Conservation (phyloP, 2,329 filamentous ascomycete species). For the Ceratocystis eucalypticola region DNA sequence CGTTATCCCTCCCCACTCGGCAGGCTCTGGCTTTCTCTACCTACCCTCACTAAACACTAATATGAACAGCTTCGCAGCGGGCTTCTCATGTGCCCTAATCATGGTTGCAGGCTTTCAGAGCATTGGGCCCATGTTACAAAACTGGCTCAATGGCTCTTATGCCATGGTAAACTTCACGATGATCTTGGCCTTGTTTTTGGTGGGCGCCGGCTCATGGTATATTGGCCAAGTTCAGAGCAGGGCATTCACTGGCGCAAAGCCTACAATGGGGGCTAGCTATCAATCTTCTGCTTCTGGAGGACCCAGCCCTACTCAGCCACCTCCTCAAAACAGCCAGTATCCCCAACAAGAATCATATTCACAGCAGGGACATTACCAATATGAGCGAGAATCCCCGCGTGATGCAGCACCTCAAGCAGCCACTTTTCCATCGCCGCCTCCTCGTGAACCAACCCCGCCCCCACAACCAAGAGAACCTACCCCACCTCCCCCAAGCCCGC, state of each 20-base stretch:
- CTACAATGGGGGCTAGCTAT: conserved; percentile 10
- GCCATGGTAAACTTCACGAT: conserved; percentile 62
- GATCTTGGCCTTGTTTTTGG: conserved; percentile 54
- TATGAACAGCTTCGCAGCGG: conserved; percentile 80
- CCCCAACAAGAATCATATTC: conserved; percentile 27
- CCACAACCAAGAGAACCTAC: conserved; percentile 19
- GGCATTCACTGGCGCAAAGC: conserved; percentile 16
- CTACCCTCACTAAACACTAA: conserved; percentile 80
- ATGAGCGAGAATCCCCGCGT: conserved; percentile 7
- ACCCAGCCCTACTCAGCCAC: conserved; percentile 25
- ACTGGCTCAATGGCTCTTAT: conserved; percentile 59
- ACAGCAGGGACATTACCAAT: conserved; percentile 26
- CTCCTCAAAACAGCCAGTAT: conserved; percentile 19
- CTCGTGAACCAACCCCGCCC: conserved; percentile 19
- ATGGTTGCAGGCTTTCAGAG: conserved; percentile 59
- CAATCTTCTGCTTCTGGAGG: conserved; percentile 20
- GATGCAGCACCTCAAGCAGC: neutral
- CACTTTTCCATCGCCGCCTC: conserved; percentile 14
- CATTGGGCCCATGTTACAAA: conserved; percentile 57
- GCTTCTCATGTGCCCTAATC: conserved; percentile 63
- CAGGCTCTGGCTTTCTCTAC: conserved; percentile 82
- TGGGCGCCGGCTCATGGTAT: conserved; percentile 68
- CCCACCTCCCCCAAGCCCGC: neutral
- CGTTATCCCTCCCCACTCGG: conserved; percentile 82
- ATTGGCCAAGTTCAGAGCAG: conserved; percentile 30